Evolutionary conservation across 306 rosid genomes (phyloP).

Genomic region (Oemleria cerasiformis): DNA sequence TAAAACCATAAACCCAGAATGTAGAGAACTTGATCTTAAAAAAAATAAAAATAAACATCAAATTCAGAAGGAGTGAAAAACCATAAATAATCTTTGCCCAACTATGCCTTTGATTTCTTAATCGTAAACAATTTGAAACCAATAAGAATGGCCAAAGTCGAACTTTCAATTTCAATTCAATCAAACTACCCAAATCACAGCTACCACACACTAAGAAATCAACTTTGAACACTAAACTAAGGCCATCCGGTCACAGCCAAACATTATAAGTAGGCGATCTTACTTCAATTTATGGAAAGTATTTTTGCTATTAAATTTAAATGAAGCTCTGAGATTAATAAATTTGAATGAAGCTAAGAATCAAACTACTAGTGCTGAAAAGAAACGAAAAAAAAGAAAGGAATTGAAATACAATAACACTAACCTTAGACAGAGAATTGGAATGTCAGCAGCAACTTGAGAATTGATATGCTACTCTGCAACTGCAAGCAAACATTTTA

Average conservation of each 20-base stretch:
- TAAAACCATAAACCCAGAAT: not conserved
- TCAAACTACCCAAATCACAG: not conserved
- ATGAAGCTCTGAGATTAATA: no score
- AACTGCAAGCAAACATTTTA: constrained; percentile 22
- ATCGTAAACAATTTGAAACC: no score
- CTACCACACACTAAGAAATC: not conserved
- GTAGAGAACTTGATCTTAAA: not conserved
- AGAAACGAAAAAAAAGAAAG: not conserved
- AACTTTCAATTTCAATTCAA: no score
- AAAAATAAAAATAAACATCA: no score
- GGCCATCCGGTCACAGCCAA: not conserved
- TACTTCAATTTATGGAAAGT: not conserved
- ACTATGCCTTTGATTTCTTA: no score
- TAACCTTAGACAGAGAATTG: constrained; percentile 15
- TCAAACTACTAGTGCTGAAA: no score
- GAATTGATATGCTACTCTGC: constrained; percentile 41
- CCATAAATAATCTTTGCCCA: not conserved
- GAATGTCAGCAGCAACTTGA: constrained; percentile 7
- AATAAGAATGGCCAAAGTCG: no score
- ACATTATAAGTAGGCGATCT: not conserved
- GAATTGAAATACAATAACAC: constrained; percentile 11
- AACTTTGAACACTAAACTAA: not conserved
- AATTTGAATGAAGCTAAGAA: no score
- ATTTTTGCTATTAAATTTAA: no score
- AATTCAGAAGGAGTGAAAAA: not conserved